Evolutionary conservation across 306 rosid genomes (phyloP), one percentile per base, ranked within the genome.

Genomic region (Begonia peltatifolia): DNA sequence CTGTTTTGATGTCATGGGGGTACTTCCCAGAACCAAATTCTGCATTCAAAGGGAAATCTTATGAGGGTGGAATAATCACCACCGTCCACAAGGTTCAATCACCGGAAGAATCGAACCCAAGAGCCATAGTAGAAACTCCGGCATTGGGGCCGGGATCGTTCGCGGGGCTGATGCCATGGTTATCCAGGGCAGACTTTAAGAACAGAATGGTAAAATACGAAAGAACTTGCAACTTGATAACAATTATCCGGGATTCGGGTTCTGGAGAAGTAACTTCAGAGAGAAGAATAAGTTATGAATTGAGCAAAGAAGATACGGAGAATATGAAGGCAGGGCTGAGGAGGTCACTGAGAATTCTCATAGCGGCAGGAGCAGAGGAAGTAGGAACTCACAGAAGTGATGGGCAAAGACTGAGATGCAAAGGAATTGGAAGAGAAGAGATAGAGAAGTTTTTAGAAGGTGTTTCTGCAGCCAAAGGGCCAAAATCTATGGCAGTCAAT

Each of bases 371-470:
- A 38, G 99, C 93, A 10, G 75, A 50, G 20, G 88, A 90, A 60
- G 94, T 90, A 57, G 99, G 99, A 6, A 90, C 95, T 0, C 94
- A 86, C 46, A 64, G 86, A 47, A 76, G 94, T 41, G 97, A 86
- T 50, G 95, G 94, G 0, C 75, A 78, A 65, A 80, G 76, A 55
- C 10, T 86, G 38, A 68, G 68, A 65, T 86, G 94, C 44, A 57
- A 60, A 14, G 93, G 84, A 55, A 64, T 55, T n/a, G 71, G 62
- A 41, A 69, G 69, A 41, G 70, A 65, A 36, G 79, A 79, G 57
- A 1, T 90, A 49, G 74, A 75, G 15, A 74, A 59, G 59, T 90
- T 90, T 65, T 15, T 86, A 43, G 79, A 81, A 52, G 42, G 51
- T 5, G 63, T 90, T 12, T 61, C 20, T 47, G 71, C 75, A 14